phyloP scores from a whole-genome alignment of 805 yeast genomes.

The Zygosaccharomyces pseudorouxii region DNA sequence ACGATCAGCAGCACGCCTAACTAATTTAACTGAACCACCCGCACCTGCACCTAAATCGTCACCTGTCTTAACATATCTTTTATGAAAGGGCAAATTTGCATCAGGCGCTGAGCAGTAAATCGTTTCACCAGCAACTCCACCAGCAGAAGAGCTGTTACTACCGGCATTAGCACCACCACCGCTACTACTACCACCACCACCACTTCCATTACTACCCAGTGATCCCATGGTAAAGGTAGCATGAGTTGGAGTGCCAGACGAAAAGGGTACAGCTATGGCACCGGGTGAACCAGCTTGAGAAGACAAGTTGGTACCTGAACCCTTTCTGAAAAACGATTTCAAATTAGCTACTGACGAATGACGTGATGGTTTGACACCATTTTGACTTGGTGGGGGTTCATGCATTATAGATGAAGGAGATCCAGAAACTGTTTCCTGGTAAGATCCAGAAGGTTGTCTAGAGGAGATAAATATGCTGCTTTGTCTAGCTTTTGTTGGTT shows the following conservation, averaged over 20 bases:
- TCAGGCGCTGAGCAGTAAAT: conserved; percentile 39
- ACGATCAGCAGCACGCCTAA: conserved; percentile 60
- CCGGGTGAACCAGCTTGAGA: conserved; percentile 25
- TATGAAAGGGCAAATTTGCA: conserved; percentile 54
- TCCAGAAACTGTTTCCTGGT: conserved; percentile 23
- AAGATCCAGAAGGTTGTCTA: conserved; percentile 32
- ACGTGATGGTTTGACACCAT: conserved; percentile 41
- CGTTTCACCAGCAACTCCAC: conserved; percentile 37
- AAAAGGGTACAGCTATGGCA: conserved; percentile 15
- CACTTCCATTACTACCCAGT: conserved; percentile 7
- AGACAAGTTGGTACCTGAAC: conserved; percentile 18
- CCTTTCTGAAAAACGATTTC: conserved; percentile 63
- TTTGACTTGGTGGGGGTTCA: conserved; percentile 35
- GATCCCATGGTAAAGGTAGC: conserved; percentile 8
- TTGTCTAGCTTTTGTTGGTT: conserved; percentile 35
- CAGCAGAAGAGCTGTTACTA: conserved; percentile 28
- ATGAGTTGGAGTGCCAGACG: conserved; percentile 14
- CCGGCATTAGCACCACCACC: conserved; percentile 12
- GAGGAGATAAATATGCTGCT: conserved; percentile 35
- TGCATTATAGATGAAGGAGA: conserved; percentile 32
- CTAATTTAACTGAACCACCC: conserved; percentile 82
- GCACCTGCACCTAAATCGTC: conserved; percentile 92
- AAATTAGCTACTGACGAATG: conserved; percentile 78
- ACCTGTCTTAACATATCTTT: conserved; percentile 75
- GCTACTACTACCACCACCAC: conserved; percentile 7